These are phyloP conservation scores for Colletotrichum euphorbiae DNA, from an alignment of 2,329 filamentous ascomycete genomes.

Conservation along the genomic window DNA sequence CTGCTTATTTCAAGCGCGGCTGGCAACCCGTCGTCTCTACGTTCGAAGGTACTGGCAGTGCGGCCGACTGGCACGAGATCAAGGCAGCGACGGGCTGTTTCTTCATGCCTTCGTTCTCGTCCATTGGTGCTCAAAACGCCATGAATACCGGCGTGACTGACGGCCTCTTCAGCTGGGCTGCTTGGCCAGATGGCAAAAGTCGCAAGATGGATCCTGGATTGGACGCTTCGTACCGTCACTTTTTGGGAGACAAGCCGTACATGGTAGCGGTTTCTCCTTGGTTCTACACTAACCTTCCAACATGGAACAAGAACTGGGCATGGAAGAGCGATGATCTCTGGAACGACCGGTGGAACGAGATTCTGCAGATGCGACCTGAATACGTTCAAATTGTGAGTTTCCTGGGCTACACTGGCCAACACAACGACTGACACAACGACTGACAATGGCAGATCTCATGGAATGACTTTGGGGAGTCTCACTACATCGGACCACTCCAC, in stretches of 20 bases:
- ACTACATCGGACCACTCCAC: slow-evolving; percentile 63
- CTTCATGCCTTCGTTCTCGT: slow-evolving; percentile 60
- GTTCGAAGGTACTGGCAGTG: slow-evolving; percentile 56
- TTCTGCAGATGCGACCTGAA: slow-evolving; percentile 61
- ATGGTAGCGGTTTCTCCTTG: slow-evolving; percentile 69
- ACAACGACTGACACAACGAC: not conserved
- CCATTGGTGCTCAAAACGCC: slow-evolving; percentile 48
- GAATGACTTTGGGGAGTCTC: slow-evolving; percentile 66
- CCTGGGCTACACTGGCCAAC: accelerated
- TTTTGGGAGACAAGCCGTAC: slow-evolving; percentile 43
- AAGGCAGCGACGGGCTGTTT: slow-evolving; percentile 53
- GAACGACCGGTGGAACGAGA: slow-evolving; percentile 67
- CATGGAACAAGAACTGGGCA: slow-evolving; percentile 71
- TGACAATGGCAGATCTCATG: slow-evolving; percentile 44
- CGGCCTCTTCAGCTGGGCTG: slow-evolving; percentile 53
- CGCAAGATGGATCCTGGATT: slow-evolving; percentile 38
- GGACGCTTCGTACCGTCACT: slow-evolving; percentile 41
- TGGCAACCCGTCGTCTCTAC: slow-evolving; percentile 53
- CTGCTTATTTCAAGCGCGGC: slow-evolving; percentile 42
- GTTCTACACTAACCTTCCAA: slow-evolving; percentile 70
- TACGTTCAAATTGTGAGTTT: slow-evolving; percentile 59
- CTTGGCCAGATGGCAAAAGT: slow-evolving; percentile 49
- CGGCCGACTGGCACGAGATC: slow-evolving; percentile 57
- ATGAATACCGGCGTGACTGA: slow-evolving; percentile 43
- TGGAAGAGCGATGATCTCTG: slow-evolving; percentile 71